Base-by-base conservation (phyloP, 225 moss, liverwort and hornwort genomes). In the Takakia lepidozioides region DNA sequence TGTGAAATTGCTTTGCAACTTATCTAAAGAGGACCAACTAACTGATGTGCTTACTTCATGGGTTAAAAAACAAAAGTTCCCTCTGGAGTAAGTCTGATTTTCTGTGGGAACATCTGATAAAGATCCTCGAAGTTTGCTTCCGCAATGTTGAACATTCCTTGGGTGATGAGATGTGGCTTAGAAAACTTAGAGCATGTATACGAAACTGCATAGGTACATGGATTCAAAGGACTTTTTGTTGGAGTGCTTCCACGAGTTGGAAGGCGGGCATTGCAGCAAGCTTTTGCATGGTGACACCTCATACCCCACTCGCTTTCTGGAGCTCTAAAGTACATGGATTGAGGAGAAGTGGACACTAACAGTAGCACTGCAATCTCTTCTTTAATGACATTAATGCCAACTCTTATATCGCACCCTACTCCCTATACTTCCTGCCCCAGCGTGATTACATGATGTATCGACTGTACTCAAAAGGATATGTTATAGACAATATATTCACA, bases 201-300 rank as follows among this genome's bases (percentile, higher is more conserved):
- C n/a, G n/a, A n/a, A n/a, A n/a, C n/a, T n/a, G n/a, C n/a, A n/a
- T 66, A 91, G 95, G 68, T 71, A 15, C 84, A 90, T 60, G 90
- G 95, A 10, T 30, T 98, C 5, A 76, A 41, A 57, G 98, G 98
- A 17, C 67, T 98, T 35, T 83, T 85, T 51, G 71, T 69, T 41
- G 98, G 98, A 42, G 82, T 81, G 22, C 36, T 87, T 30, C 98
- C 98, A n/a, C 82, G 91, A 45, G 66, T 83, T 30, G 91, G 85
- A 51, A 82, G 78, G 49, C 72, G 87, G 51, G 91, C 84, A 22
- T 70, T 98, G 46, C 90, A 98, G 46, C 90, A 90, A 71, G 98
- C 87, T 18, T 78, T 98, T 51, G 81, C 90, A 34, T 98, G 98
- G 98, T 88, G 10, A 57, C 11, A 15, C 3, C 55, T 32, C 13